These are phyloP conservation scores for Aureobasidium sp. DNA, from an alignment of 2,329 filamentous ascomycete genomes.

Conservation along the genomic window DNA sequence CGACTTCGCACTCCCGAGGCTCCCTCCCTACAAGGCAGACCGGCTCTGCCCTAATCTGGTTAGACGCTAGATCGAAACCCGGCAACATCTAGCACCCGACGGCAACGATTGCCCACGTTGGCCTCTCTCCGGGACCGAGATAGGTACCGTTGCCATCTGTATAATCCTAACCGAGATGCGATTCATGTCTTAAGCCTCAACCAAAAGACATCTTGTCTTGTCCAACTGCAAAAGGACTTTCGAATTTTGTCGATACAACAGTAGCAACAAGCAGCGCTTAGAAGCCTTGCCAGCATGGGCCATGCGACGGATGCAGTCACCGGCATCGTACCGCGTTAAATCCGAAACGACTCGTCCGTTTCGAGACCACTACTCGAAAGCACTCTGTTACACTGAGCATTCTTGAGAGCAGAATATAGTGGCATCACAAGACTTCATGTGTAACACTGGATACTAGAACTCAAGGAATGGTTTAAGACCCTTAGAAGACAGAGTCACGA, in stretches of 20 bases:
- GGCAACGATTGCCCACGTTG: neutral
- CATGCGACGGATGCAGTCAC: neutral
- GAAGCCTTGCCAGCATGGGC: neutral
- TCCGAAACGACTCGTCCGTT: neutral
- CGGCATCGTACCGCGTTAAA: neutral
- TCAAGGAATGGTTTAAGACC: neutral
- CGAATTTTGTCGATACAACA: neutral
- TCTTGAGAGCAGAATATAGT: neutral
- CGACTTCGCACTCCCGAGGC: neutral
- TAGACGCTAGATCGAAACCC: neutral
- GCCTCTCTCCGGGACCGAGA: neutral
- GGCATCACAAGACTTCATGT: neutral
- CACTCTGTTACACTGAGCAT: neutral
- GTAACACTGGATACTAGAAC: neutral
- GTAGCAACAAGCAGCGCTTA: neutral
- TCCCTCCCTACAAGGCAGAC: neutral
- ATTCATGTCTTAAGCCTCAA: neutral
- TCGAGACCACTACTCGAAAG: neutral
- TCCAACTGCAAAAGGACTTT: neutral
- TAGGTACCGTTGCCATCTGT: neutral
- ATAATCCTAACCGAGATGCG: neutral
- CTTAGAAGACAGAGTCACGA: neutral
- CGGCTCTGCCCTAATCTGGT: neutral
- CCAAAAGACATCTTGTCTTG: neutral
- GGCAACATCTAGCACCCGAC: neutral